phyloP scores from a whole-genome alignment of 306 rosid species.

The Castanea sativa region DNA sequence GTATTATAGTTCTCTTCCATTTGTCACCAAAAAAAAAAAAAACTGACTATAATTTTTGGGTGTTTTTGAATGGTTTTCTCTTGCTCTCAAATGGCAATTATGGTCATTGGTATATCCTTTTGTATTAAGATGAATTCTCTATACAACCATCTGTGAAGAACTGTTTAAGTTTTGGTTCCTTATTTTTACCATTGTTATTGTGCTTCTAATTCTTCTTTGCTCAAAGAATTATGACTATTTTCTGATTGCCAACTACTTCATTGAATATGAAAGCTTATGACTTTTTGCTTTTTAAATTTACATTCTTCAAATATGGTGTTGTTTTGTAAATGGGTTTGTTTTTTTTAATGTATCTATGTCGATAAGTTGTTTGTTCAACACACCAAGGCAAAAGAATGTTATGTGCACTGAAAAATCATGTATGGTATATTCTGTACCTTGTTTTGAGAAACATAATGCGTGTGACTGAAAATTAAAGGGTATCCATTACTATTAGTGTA shows the following conservation, averaged over 20 bases:
- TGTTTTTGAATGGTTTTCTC: background rate
- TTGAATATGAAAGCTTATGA: background rate
- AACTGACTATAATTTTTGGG: background rate
- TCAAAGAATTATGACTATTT: background rate
- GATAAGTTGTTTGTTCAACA: background rate
- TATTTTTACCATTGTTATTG: background rate
- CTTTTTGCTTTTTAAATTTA: background rate
- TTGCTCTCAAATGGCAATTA: background rate
- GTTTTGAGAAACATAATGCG: background rate
- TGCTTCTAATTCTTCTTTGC: background rate
- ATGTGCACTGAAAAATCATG: background rate
- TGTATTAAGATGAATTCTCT: background rate
- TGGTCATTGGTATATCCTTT: background rate
- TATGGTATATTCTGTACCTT: background rate
- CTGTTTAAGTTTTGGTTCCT: background rate
- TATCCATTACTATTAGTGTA: background rate
- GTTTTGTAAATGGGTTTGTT: background rate
- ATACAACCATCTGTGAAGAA: background rate
- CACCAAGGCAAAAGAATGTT: background rate
- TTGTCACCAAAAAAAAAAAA: background rate
- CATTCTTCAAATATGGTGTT: background rate
- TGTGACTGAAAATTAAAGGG: background rate
- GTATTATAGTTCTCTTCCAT: background rate
- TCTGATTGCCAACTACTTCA: background rate
- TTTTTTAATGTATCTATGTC: background rate